Conservation (phyloP, 2,329 filamentous ascomycete genomes). For the Fusarium sp. region DNA sequence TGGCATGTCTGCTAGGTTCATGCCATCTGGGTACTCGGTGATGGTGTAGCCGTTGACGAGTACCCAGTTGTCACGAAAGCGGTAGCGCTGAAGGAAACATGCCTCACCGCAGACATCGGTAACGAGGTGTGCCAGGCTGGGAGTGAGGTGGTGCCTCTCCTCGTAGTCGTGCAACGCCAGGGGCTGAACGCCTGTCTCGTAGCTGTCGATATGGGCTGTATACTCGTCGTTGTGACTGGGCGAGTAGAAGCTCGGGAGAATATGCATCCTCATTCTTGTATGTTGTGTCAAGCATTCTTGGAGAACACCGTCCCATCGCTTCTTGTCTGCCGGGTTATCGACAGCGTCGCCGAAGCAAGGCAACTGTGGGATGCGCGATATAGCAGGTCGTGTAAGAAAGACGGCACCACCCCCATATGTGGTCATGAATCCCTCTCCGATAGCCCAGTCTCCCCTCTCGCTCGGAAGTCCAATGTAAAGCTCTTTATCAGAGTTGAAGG, state of each 20-base stretch:
- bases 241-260: constrained; percentile 58
- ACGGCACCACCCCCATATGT: constrained; percentile 60
- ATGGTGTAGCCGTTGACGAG: constrained; percentile 61
- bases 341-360: constrained; percentile 50
- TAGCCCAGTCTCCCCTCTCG: constrained; percentile 57
- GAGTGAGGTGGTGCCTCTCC: constrained; percentile 53
- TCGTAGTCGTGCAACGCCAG: constrained; percentile 56
- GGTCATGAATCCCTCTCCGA: constrained; percentile 50
- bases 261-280: constrained; percentile 52
- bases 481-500: constrained; percentile 48
- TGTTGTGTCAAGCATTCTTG: constrained; percentile 54
- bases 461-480: constrained; percentile 59
- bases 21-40: constrained; percentile 55
- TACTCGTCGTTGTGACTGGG: constrained; percentile 50
- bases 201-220: constrained; percentile 45
- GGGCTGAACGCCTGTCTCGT: constrained; percentile 56
- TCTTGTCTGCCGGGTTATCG: constrained; percentile 30
- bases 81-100: constrained; percentile 61
- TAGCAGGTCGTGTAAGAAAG: constrained; percentile 53
- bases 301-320: constrained; percentile 57
- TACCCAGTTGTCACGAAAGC: constrained; percentile 60
- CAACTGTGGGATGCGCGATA: constrained; percentile 50
- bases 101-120: constrained; percentile 58
- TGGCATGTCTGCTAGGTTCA: constrained; percentile 44
- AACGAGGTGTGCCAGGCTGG: constrained; percentile 57